Conservation (phyloP, 495 filamentous ascomycete genomes). For the Astrothelium subdiscretum region DNA sequence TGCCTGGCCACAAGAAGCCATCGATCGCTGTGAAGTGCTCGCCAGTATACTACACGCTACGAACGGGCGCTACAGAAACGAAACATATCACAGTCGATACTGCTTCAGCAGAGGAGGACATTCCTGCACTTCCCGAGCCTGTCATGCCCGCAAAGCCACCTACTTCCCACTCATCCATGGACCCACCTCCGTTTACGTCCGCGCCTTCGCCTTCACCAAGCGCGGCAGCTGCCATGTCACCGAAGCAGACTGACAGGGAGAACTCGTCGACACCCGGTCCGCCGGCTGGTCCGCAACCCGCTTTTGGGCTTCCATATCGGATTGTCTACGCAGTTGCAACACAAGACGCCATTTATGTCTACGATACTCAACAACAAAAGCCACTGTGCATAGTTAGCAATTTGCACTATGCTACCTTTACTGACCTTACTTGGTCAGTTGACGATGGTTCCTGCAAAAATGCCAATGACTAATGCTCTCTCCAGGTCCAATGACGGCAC, state of each 20-base stretch:
- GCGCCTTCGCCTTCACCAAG: slow-evolving; percentile 33
- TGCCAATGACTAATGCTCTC: slow-evolving; percentile 23
- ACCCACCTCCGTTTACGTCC: slow-evolving; percentile 61
- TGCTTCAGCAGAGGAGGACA: slow-evolving; percentile 71
- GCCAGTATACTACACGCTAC: slow-evolving; percentile 73
- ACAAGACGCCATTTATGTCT: slow-evolving; percentile 89
- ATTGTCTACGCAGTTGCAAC: slow-evolving; percentile 96
- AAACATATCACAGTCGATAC: slow-evolving; percentile 92
- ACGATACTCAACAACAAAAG: slow-evolving; percentile 93
- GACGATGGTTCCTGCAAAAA: slow-evolving; percentile 3
- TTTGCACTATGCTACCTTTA: slow-evolving; percentile 92
- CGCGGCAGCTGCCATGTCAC: slow-evolving; percentile 38
- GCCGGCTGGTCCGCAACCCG: slow-evolving; percentile 35
- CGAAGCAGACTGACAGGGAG: slow-evolving; percentile 44
- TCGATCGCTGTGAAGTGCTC: slow-evolving; percentile 95
- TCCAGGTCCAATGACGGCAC: slow-evolving; percentile 85
- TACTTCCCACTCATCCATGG: slow-evolving; percentile 55
- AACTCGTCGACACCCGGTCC: slow-evolving; percentile 41
- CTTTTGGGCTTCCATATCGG: slow-evolving; percentile 80
- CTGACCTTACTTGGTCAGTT: slow-evolving; percentile 83
- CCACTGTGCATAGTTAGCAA: slow-evolving; percentile 92
- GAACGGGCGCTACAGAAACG: slow-evolving; percentile 51
- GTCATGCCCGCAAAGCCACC: slow-evolving; percentile 47
- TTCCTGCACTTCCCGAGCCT: slow-evolving; percentile 73
- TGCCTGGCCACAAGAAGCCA: slow-evolving; percentile 96